Conservation (phyloP, 108 stramenopile genomes). For the Cyclotella atomus region DNA sequence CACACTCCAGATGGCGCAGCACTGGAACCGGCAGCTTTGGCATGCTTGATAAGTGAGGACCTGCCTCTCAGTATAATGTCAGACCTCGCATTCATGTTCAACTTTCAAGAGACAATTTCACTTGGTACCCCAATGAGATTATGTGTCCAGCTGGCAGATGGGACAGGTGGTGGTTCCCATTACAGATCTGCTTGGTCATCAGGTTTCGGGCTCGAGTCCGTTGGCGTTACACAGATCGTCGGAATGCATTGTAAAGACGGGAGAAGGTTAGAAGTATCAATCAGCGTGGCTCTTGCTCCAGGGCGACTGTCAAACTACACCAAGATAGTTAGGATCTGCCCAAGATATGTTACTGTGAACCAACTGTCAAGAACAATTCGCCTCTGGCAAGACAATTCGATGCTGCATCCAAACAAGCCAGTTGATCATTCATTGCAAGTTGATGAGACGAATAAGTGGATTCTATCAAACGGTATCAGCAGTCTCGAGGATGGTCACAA, state of each 20-base stretch:
- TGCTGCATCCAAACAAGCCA: constrained; percentile 59
- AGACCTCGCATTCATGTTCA: constrained; percentile 93
- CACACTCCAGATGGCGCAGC: constrained; percentile 24
- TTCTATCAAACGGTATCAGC: constrained; percentile 41
- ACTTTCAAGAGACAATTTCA: constrained; percentile 80
- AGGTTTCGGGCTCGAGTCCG: constrained; percentile 92
- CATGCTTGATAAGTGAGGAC: constrained; percentile 67
- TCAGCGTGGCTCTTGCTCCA: constrained; percentile 86
- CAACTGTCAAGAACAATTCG: constrained; percentile 69
- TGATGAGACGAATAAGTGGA: constrained; percentile 2
- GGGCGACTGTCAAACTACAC: constrained; percentile 91
- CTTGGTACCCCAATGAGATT: constrained; percentile 76
- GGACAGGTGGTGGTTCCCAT: constrained; percentile 42
- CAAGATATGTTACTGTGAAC: constrained; percentile 90
- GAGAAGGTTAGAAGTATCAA: constrained; percentile 82
- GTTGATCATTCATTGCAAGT: constrained; percentile 9
- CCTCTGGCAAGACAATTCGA: constrained; percentile 92
- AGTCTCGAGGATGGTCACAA: constrained; percentile 37
- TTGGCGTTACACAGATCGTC: constrained; percentile 95
- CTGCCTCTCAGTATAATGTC: constrained; percentile 73
- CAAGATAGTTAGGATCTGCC: constrained; percentile 93
- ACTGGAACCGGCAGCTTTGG: constrained; percentile 44
- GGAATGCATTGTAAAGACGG: constrained; percentile 87
- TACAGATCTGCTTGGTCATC: constrained; percentile 85
- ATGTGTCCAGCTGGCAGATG: constrained; percentile 76